Percentiles rank a stretch among this genome's conserved stretches.
Conservation (phyloP, 139 green algal genomes). For the Chlorella sorokiniana region DNA sequence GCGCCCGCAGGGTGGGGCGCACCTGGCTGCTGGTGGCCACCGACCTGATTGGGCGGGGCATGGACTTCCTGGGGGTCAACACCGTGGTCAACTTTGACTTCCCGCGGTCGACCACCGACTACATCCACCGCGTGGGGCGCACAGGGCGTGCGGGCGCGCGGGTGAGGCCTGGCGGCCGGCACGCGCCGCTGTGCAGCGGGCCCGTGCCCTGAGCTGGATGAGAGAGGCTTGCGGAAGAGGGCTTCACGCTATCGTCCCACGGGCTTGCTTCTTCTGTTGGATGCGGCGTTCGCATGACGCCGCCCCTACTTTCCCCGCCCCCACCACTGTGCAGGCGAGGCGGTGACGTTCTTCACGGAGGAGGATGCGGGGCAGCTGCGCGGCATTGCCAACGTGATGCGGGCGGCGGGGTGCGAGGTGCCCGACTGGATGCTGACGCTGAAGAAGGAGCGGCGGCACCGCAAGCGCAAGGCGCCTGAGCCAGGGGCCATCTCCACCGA, state of each 20-base stretch:
- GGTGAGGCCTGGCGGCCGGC: conserved; percentile 25
- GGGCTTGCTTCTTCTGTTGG: too few relatives aligned
- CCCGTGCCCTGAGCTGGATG: too few relatives aligned
- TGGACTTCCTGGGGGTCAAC: conserved; percentile 88
- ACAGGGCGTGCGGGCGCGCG: conserved; percentile 70
- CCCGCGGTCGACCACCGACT: conserved; percentile 80
- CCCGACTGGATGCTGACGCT: conserved; percentile 81
- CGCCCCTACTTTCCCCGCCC: not conserved
- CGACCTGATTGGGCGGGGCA: conserved; percentile 85
- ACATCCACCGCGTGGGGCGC: conserved; percentile 91
- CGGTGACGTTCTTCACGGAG: conserved; percentile 90
- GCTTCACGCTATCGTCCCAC: too few relatives aligned
- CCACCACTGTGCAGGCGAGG: conserved; percentile 54
- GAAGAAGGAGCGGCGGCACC: conserved; percentile 50
- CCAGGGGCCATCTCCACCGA: conserved; percentile 27
- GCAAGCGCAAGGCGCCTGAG: conserved; percentile 4
- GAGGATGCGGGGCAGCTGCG: conserved; percentile 70
- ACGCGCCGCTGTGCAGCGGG: too few relatives aligned
- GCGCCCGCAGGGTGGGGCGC: conserved; percentile 45
- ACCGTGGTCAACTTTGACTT: conserved; percentile 98
- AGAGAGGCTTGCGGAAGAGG: too few relatives aligned
- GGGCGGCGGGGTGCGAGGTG: conserved; percentile 68
- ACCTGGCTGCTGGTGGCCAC: conserved; percentile 95
- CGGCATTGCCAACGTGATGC: conserved; percentile 77
- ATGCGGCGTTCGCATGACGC: not conserved